These are phyloP conservation scores for Anisogramma anomala DNA, from an alignment of 2,329 filamentous ascomycete species.

Conservation along the genomic window DNA sequence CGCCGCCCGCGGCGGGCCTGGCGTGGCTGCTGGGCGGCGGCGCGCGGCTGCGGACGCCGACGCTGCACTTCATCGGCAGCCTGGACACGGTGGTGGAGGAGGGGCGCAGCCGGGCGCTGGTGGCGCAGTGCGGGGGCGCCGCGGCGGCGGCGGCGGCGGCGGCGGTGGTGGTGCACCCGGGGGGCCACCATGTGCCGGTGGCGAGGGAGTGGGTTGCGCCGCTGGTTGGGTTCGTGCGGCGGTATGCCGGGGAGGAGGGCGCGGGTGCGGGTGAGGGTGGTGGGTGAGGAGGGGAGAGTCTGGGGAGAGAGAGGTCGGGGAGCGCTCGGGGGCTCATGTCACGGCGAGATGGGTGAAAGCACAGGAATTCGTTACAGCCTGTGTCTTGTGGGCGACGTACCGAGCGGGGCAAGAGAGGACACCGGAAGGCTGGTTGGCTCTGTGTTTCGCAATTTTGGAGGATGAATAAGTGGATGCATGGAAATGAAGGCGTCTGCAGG, in stretches of 20 bases:
- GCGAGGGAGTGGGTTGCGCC: conserved; percentile 71
- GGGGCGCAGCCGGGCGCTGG: conserved; percentile 51
- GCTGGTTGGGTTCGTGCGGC: conserved; percentile 34
- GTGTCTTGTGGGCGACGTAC: too few species aligned
- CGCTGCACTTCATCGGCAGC: conserved; percentile 70
- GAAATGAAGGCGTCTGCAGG: too few species aligned
- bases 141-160: conserved; percentile 38
- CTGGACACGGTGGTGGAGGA: conserved; percentile 86
- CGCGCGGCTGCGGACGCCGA: conserved; percentile 53
- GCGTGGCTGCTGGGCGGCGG: conserved; percentile 41
- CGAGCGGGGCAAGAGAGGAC: too few species aligned
- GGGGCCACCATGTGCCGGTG: conserved; percentile 81
- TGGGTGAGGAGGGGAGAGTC: neutral
- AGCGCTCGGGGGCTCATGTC: neutral
- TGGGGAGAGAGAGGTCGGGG: neutral
- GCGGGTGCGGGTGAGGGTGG: neutral
- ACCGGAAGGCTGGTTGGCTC: too few species aligned
- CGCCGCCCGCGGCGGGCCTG: conserved; percentile 50
- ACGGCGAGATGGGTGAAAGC: too few species aligned
- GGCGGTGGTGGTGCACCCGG: conserved; percentile 59
- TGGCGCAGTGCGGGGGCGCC: conserved; percentile 50
- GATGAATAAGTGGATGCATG: too few species aligned
- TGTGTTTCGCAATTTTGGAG: too few species aligned
- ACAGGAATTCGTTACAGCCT: too few species aligned
- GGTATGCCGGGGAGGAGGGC: conserved; percentile 15